Base-by-base conservation (phyloP, 345 rosid species). In the Gynandropsis gynandra region DNA sequence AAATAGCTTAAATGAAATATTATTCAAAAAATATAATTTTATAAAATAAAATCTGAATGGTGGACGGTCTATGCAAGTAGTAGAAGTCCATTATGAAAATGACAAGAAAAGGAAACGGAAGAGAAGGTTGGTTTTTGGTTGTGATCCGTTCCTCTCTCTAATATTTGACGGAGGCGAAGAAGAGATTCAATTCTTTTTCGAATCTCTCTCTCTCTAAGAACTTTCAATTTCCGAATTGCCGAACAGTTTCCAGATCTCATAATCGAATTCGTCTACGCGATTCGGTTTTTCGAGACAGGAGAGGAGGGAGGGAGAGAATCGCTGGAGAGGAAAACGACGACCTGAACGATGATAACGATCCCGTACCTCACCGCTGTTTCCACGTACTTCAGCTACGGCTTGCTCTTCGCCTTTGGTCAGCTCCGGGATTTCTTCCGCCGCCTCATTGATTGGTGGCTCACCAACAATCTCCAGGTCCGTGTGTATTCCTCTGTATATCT, bases 301-400 rank as follows among this genome's bases (percentile, higher is more conserved):
- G n/a, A 15, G 46, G 12, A 32, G 41, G 17, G 15, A 29, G 50
- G 47, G 35, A 33, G 60, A 46, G 52, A 35, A 21, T 14, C 4
- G 15, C 36, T 3, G 14, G 24, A 36, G 57, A 43, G 7, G 19
- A 50, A 27, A 47, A 29, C 1, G 33, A 10, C 16, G 34, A 59
- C 41, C 50, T 59, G 45, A 17, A 59, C 34, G 21, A 84, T 85
- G 95, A 78, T 82, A 41, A 70, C 83, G 51, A 76, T 85, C 15
- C 90, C 95, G 10, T 85, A 82, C 54, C 57, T 85, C 11, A 80
- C 90, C 15, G 90, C 90, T 24, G 57, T 85, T 50, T 71, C 77
- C 4, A 85, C 95, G 9, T 80, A 82, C 69, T 82, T 82, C 64
- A 82, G 95, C 77, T 85, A 80, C 16, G 95, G 83, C 2, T 72